These are phyloP conservation scores for Clonostachys chloroleuca DNA, from an alignment of 2,329 filamentous ascomycete species.

Conservation along the genomic window DNA sequence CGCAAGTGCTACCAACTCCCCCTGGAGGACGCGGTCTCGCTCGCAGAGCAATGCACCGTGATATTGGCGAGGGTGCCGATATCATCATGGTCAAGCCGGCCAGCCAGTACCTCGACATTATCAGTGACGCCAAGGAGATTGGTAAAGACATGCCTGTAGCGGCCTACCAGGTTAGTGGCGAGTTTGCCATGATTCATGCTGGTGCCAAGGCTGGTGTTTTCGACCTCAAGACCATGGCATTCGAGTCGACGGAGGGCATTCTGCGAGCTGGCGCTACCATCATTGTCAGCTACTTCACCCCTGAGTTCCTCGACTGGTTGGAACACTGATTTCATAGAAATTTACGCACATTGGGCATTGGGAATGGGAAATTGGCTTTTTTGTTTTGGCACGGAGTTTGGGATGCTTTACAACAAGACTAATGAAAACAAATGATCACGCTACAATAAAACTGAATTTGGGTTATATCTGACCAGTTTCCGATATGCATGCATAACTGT, in stretches of 20 bases:
- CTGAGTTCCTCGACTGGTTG: constrained; percentile 69
- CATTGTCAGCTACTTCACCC: constrained; percentile 90
- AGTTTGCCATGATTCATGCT: constrained; percentile 97
- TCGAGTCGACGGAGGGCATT: constrained; percentile 92
- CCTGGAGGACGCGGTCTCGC: constrained; percentile 89
- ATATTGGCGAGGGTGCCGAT: constrained; percentile 91
- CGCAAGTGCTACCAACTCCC: constrained; percentile 96
- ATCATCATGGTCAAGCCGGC: constrained; percentile 99
- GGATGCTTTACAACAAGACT: not conserved
- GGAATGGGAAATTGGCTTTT: not conserved
- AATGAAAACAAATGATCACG: not conserved
- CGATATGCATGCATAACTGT: no score
- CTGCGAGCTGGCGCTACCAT: constrained; percentile 90
- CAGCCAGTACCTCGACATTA: constrained; percentile 93
- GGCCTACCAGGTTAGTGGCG: constrained; percentile 94
- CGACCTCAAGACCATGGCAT: constrained; percentile 89
- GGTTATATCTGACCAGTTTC: no score
- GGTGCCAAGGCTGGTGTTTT: constrained; percentile 95
- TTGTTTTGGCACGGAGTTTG: not conserved
- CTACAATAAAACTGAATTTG: not conserved
- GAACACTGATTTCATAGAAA: constrained; percentile 31
- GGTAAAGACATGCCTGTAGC: constrained; percentile 88
- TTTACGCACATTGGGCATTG: not conserved
- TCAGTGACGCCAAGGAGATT: constrained; percentile 93
- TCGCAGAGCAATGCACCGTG: constrained; percentile 81